Conservation (phyloP, 495 filamentous ascomycete species). For the Penicillium salamii region DNA sequence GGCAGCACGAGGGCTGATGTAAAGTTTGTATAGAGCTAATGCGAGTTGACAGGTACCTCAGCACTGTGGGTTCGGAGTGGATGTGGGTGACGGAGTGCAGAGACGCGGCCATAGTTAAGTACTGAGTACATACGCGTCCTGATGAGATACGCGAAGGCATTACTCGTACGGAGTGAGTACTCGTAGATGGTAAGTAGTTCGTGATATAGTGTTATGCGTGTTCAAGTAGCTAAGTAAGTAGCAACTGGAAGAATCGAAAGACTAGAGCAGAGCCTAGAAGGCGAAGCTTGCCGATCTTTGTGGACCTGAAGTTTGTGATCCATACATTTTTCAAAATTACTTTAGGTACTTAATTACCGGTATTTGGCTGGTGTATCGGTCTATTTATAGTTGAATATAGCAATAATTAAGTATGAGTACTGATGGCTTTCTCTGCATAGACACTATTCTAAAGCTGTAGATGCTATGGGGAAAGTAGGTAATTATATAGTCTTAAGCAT, state of each 20-base stretch:
- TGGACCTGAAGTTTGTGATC: slow-evolving; percentile 1
- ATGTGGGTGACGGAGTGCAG: not conserved
- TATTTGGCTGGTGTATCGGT: not conserved
- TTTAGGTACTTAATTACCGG: not conserved
- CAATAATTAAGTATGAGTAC: too few species aligned
- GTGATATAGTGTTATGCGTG: too few species aligned
- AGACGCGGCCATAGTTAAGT: too few species aligned
- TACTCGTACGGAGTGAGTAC: too few species aligned
- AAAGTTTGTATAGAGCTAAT: not conserved
- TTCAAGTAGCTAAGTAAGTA: not conserved
- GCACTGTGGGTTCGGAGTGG: slow-evolving; percentile 1
- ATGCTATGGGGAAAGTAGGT: too few species aligned
- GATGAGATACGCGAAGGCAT: too few species aligned
- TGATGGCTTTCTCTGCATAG: too few species aligned
- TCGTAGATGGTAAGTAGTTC: too few species aligned
- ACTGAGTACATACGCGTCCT: too few species aligned
- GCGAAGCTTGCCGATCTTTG: slow-evolving; percentile 1
- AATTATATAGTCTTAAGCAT: too few species aligned
- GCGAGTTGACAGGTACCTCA: not conserved
- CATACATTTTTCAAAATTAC: not conserved
- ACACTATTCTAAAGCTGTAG: too few species aligned
- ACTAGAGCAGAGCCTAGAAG: not conserved
- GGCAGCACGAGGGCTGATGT: too few species aligned
- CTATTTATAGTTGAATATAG: slow-evolving; percentile 1
- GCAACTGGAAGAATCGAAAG: not conserved